These are phyloP conservation scores for Hypoxylon intermedium DNA, from an alignment of 495 filamentous ascomycete genomes.

Conservation along the genomic window DNA sequence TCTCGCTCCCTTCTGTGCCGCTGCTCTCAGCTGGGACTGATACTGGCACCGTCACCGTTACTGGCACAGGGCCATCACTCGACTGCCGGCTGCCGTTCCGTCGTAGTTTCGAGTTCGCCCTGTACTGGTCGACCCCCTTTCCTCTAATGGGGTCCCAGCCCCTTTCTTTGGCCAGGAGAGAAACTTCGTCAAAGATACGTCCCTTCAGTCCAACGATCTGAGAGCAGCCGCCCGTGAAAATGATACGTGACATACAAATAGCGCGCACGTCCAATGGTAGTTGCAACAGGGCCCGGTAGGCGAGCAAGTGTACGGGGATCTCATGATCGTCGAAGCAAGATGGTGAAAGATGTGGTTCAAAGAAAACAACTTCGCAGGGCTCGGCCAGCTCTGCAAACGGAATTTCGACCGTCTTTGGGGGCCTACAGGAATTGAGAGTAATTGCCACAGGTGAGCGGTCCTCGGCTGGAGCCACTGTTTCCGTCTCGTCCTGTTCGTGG, in stretches of 20 bases:
- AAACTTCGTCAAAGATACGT: constrained; percentile 80
- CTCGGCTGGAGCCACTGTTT: constrained; percentile 35
- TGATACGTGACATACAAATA: constrained; percentile 86
- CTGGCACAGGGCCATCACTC: constrained; percentile 28
- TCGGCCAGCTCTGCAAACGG: constrained; percentile 72
- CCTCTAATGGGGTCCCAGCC: constrained; percentile 82
- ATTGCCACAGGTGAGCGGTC: constrained; percentile 50
- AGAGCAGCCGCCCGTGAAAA: constrained; percentile 84
- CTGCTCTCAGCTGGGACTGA: constrained; percentile 7
- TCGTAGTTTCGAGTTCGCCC: constrained; percentile 58
- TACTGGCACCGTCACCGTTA: constrained; percentile 10
- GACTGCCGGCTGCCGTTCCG: constrained; percentile 47
- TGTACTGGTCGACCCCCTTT: constrained; percentile 63
- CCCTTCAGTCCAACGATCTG: constrained; percentile 79
- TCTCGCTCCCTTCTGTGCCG: constrained; percentile 26
- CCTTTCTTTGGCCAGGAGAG: constrained; percentile 62
- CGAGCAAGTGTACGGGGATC: constrained; percentile 71
- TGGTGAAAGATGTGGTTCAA: constrained; percentile 58
- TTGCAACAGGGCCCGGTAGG: constrained; percentile 76
- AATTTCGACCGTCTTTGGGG: constrained; percentile 62
- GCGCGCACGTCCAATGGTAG: constrained; percentile 83
- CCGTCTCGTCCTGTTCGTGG: constrained; percentile 57
- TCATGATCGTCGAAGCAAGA: constrained; percentile 82
- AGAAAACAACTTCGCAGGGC: constrained; percentile 78
- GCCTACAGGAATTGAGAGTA: constrained; percentile 54